Evolutionary conservation across 2,329 filamentous ascomycete species (phyloP), one percentile per base, ranked within the genome.

Genomic region (Lecanicillium sp.): DNA sequence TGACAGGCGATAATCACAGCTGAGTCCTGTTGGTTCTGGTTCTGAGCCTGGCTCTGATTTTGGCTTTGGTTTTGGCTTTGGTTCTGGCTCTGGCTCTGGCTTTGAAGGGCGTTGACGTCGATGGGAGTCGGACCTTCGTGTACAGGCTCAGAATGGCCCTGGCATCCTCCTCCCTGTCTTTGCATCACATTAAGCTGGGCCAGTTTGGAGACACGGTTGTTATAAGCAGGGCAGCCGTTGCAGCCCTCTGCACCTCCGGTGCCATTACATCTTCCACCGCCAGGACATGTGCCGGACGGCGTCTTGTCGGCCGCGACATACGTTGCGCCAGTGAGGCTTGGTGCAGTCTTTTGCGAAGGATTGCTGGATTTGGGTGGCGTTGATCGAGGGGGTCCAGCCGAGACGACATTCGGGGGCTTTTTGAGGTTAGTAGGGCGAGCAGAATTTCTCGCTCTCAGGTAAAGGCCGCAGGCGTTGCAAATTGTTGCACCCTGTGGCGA

Each of bases 391-490:
- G 60, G 49, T 32, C 63, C 63, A 25, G 66, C 55, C 17, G 57
- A 48, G 5, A 75, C 60, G 18, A 72, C 60, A 37, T 68, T 71
- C 4, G 78, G 73, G 10, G 84, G 79, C 44, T 88, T 83, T 64
- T 94, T 96, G 42, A 96, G 68, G 52, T 88, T 95, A 6, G 87
- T 92, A 12, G 92, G 92, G 36, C 92, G 79, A 50, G 87, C 80
- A 45, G 90, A 84, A 57, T 97, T 97, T 49, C 92, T 79, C 9
- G 90, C 89, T 61, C 97, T 97, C 46, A 87, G 71, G 60, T 98
- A 98, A 13, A 98, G 72, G 30, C 92, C 92, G 56, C 92, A 98
- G 5, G 92, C 92, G 63, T 98, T 98, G 66, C 92, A 98, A 44
- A 98, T 97, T 19, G 88, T 96, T 39, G 87, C 84, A 20, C 92